Evolutionary conservation across 805 yeast genomes (phyloP).

Genomic region (Saturnispora hagleri): DNA sequence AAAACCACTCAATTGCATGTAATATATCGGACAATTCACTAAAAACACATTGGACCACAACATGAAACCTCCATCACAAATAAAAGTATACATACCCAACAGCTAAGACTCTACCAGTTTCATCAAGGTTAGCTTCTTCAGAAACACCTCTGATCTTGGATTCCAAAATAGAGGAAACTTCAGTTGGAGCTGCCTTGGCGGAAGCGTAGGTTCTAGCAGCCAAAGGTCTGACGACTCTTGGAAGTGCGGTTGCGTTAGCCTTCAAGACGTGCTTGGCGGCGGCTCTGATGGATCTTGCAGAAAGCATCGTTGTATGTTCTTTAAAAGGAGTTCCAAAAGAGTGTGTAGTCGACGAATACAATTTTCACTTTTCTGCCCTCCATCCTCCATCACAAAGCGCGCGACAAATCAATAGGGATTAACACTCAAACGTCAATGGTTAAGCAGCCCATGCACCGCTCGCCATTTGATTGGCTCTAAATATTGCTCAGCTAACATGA

Average conservation of each 20-base stretch:
- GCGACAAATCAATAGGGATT: not conserved
- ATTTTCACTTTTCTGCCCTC: not conserved
- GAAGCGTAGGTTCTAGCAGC: slow-evolving; percentile 78
- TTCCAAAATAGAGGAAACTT: slow-evolving; percentile 97
- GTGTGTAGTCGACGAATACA: not conserved
- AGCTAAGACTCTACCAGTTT: slow-evolving; percentile 98
- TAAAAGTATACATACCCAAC: slow-evolving; percentile 62
- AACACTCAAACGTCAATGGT: not conserved
- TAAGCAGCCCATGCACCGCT: slow-evolving; percentile 7
- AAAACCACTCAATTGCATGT: not conserved
- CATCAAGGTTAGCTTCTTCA: slow-evolving; percentile 94
- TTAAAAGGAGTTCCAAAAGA: not conserved
- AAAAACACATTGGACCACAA: not conserved
- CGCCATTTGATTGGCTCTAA: slow-evolving; percentile 6
- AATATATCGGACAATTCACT: not conserved
- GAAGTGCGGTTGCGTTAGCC: slow-evolving; percentile 38
- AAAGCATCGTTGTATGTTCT: slow-evolving; percentile 46
- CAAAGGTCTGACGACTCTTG: slow-evolving; percentile 62
- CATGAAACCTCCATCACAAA: not conserved
- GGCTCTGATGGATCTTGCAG: slow-evolving; percentile 80
- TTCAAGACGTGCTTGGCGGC: slow-evolving; percentile 71
- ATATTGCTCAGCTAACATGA: not conserved
- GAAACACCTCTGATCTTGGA: slow-evolving; percentile 99
- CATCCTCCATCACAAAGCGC: not conserved
- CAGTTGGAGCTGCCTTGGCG: slow-evolving; percentile 98